phyloP scores from a whole-genome alignment of 345 rosid species.

The Salix caprea region DNA sequence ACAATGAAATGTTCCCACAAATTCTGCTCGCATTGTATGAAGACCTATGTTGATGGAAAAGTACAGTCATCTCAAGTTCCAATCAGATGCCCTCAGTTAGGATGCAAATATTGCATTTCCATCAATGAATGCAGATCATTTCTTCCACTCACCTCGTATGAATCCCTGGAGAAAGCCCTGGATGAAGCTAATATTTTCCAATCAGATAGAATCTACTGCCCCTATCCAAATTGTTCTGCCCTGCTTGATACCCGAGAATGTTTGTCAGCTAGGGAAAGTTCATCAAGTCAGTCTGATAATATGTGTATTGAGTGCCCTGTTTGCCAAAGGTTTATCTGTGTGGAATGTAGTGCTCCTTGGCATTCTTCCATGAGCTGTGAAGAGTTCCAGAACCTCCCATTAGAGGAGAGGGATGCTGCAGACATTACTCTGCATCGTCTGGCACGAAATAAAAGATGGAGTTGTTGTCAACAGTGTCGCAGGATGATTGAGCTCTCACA shows the following conservation, averaged over 20 bases:
- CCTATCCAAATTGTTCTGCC: slow-evolving; percentile 76
- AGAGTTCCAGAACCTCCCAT: slow-evolving; percentile 77
- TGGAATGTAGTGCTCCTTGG: slow-evolving; percentile 93
- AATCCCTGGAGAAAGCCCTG: slow-evolving; percentile 54
- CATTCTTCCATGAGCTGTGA: slow-evolving; percentile 82
- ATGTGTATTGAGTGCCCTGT: slow-evolving; percentile 76
- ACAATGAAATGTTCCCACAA: slow-evolving; percentile 78
- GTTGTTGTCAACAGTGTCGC: slow-evolving; percentile 83
- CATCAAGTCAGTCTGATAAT: slow-evolving; percentile 68
- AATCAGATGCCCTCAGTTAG: slow-evolving; percentile 78
- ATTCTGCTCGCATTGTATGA: slow-evolving; percentile 95
- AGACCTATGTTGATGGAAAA: slow-evolving; percentile 78
- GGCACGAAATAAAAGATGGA: slow-evolving; percentile 87
- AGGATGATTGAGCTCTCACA: slow-evolving; percentile 89
- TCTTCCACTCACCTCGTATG: slow-evolving; percentile 61
- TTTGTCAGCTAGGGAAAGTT: slow-evolving; percentile 65
- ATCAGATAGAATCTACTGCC: slow-evolving; percentile 75
- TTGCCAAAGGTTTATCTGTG: slow-evolving; percentile 82
- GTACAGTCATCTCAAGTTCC: slow-evolving; percentile 74
- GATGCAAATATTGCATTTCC: slow-evolving; percentile 73
- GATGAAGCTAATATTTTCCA: slow-evolving; percentile 57
- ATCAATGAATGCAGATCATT: slow-evolving; percentile 57
- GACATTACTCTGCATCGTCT: slow-evolving; percentile 80
- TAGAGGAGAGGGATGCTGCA: slow-evolving; percentile 76
- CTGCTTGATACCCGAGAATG: slow-evolving; percentile 71